Conservation (phyloP, 1,284 basidiomycete species). For the Boletus nobilissimus region DNA sequence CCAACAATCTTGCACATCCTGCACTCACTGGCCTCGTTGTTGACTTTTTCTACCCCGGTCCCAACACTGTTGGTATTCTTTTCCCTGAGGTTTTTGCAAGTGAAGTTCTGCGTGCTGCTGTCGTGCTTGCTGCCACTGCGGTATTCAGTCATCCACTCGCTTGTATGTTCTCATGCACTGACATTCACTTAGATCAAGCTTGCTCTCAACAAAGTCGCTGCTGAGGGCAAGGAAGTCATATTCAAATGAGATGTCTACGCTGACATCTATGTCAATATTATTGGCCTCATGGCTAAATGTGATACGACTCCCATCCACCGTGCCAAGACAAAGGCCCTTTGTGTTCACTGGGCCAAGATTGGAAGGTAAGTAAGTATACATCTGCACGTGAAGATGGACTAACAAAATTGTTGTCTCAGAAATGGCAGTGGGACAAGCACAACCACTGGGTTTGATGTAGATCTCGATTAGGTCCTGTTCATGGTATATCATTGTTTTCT, state of each 20-base stretch:
- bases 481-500: too few species aligned
- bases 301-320: conserved; percentile 12
- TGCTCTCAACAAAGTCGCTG: neutral
- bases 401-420: too few species aligned
- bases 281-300: conserved; percentile 17
- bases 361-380: too few species aligned
- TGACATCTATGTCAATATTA: conserved; percentile 7
- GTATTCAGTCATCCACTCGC: neutral
- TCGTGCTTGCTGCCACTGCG: neutral
- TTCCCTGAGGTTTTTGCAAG: neutral
- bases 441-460: neutral
- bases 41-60: neutral
- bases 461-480: conserved; percentile 2
- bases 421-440: neutral
- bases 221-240: conserved; percentile 5
- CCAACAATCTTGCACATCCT: neutral
- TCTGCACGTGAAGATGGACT: too few species aligned
- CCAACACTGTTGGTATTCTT: neutral
- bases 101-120: neutral
- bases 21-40: neutral
- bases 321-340: conserved; percentile 16
- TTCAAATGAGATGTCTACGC: conserved; percentile 26
- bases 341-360: conserved; percentile 5
- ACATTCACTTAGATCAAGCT: conserved; percentile 1
- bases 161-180: too few species aligned